Percentiles rank a stretch among this genome's conserved stretches.
Evolutionary conservation across 1,284 basidiomycete species (phyloP).

Genomic region (Chalciporus piperatoides): DNA sequence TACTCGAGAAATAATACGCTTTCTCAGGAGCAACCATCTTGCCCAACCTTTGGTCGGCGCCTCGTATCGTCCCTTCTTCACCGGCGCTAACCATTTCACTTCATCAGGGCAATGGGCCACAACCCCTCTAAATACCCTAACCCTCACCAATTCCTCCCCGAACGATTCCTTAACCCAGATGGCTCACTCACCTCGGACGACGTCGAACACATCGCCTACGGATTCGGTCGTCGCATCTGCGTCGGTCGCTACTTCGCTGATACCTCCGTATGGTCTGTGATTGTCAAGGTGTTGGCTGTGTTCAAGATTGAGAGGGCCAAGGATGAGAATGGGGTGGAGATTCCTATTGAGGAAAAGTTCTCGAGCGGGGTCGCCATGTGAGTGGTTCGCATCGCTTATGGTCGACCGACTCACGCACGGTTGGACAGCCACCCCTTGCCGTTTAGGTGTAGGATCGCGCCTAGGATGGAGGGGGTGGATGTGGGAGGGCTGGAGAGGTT

Average conservation of each 20-base stretch:
- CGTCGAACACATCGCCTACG: constrained; percentile 31
- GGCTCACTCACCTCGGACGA: constrained; percentile 4
- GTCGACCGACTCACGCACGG: background rate
- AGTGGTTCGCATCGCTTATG: background rate
- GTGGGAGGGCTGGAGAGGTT: background rate
- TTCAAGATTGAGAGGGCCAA: background rate
- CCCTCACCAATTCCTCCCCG: constrained; percentile 12
- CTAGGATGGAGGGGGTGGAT: background rate
- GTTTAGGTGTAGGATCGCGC: background rate
- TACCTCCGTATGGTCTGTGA: background rate
- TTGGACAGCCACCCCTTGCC: background rate
- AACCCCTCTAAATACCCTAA: constrained; percentile 13
- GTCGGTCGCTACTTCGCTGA: background rate
- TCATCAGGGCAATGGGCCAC: constrained; percentile 13
- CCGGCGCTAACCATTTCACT: background rate
- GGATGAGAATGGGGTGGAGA: background rate
- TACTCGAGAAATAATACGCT: background rate
- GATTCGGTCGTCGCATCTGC: constrained; percentile 28
- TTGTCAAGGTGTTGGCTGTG: background rate
- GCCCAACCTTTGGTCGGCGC: constrained; percentile 10
- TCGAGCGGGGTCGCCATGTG: background rate
- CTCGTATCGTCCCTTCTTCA: background rate
- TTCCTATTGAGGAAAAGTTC: background rate
- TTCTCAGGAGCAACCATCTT: background rate
- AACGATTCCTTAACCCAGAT: constrained; percentile 14